A percentile compares a stretch with the other conserved stretches of the same genome.
phyloP scores from a whole-genome alignment of 2,329 filamentous ascomycete species.

The Aspergillus ruber region DNA sequence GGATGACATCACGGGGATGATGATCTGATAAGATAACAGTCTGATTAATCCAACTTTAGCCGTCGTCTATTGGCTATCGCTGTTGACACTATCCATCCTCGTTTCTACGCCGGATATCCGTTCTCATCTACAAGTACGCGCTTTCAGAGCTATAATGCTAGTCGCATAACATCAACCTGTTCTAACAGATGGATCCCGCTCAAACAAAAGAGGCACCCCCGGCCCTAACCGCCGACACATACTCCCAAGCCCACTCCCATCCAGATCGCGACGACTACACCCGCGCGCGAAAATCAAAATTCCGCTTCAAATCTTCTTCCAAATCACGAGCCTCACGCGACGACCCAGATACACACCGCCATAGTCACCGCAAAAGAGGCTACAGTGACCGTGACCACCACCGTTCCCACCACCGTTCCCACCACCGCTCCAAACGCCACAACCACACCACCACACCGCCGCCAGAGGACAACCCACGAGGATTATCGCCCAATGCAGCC shows the following conservation, averaged over 20 bases:
- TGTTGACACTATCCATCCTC: not conserved
- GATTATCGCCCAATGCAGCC: constrained; percentile 62
- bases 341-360: constrained; percentile 2
- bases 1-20: constrained; percentile 10
- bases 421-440: constrained; percentile 12
- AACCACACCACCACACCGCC: constrained; percentile 2
- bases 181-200: not conserved
- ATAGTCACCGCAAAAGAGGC: not conserved
- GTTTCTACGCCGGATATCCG: not conserved
- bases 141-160: not conserved
- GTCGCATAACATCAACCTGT: not conserved
- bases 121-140: not conserved
- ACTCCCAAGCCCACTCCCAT: too few relatives aligned
- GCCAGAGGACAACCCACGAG: constrained; percentile 4
- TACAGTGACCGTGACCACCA: too few relatives aligned
- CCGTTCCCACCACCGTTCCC: too few relatives aligned
- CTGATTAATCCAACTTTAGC: not conserved
- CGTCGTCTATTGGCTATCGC: too few relatives aligned
- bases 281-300: constrained; percentile 16
- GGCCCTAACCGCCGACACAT: not conserved
- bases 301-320: constrained; percentile 29
- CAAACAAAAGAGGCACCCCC: not conserved
- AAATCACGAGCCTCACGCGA: constrained; percentile 7
- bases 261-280: constrained; percentile 8
- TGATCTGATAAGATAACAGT: constrained; percentile 15